Conservation (phyloP, 2,329 filamentous ascomycete species). For the Stylonectria norvegica region DNA sequence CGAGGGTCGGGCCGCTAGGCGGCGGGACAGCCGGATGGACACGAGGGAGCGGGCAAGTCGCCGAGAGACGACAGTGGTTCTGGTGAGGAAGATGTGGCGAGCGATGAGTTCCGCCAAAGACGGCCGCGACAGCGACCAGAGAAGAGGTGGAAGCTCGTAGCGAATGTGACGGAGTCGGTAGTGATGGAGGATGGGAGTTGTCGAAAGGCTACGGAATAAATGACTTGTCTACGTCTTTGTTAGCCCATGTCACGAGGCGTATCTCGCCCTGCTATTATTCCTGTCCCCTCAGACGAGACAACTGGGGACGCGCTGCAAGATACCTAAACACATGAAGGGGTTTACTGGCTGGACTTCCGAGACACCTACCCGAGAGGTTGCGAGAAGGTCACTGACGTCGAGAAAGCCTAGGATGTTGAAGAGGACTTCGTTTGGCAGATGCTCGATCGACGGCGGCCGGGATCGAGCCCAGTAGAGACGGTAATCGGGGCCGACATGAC, state of each 20-base stretch:
- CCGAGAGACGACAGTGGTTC: slow-evolving; percentile 62
- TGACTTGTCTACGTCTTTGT: slow-evolving; percentile 51
- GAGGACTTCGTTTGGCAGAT: slow-evolving; percentile 55
- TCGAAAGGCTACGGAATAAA: slow-evolving; percentile 58
- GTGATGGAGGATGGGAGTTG: slow-evolving; percentile 63
- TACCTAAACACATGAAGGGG: neutral
- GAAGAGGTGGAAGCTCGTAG: slow-evolving; percentile 50
- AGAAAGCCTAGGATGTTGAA: slow-evolving; percentile 54
- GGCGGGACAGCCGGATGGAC: slow-evolving; percentile 61
- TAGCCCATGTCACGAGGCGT: slow-evolving; percentile 13
- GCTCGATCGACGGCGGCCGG: slow-evolving; percentile 31
- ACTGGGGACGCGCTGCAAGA: neutral
- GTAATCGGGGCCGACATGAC: slow-evolving; percentile 1
- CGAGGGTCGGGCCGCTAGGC: slow-evolving; percentile 57
- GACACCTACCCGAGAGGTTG: slow-evolving; percentile 52
- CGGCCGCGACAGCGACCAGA: slow-evolving; percentile 56
- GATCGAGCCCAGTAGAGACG: neutral
- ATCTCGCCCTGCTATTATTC: neutral
- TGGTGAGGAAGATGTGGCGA: slow-evolving; percentile 64
- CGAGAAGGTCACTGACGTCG: slow-evolving; percentile 55
- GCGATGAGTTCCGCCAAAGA: slow-evolving; percentile 59
- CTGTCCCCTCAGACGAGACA: neutral
- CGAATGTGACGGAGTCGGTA: slow-evolving; percentile 58
- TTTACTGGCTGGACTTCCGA: neutral
- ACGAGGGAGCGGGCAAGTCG: slow-evolving; percentile 61